Percentiles rank a stretch among this genome's conserved stretches.
These are phyloP conservation scores for Fusarium sp. DNA, from an alignment of 2,329 filamentous ascomycete genomes.

Conservation along the genomic window DNA sequence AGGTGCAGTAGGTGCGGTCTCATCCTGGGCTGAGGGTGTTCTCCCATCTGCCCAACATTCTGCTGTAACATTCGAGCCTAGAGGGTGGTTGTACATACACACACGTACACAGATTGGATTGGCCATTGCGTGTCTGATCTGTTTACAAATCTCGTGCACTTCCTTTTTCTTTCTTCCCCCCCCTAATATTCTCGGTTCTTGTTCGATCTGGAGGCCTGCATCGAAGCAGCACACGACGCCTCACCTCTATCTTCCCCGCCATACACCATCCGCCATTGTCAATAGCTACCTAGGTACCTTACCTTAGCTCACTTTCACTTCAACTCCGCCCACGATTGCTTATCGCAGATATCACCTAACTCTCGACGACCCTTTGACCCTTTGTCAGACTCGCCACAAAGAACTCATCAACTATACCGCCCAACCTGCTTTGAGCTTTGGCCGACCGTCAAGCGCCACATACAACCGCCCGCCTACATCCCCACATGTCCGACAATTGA, in stretches of 20 bases:
- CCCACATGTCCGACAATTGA: conserved; percentile 47
- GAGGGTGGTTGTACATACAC: conserved; percentile 25
- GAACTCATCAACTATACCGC: conserved; percentile 19
- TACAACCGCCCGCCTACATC: conserved; percentile 43
- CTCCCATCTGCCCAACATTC: conserved; percentile 18
- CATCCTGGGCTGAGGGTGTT: conserved; percentile 13
- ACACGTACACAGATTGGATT: conserved; percentile 29
- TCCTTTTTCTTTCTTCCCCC: neutral
- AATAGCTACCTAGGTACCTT: conserved; percentile 35
- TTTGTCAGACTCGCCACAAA: conserved; percentile 17
- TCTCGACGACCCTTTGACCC: neutral
- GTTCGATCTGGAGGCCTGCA: conserved; percentile 37
- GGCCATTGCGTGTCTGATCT: conserved; percentile 27
- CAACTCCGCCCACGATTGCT: conserved; percentile 39
- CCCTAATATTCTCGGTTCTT: conserved; percentile 17
- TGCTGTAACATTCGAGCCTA: conserved; percentile 23
- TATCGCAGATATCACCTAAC: conserved; percentile 29
- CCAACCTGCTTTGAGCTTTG: conserved; percentile 24
- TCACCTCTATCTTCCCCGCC: conserved; percentile 37
- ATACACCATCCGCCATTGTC: conserved; percentile 33
- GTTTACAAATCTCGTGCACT: conserved; percentile 24
- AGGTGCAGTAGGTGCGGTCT: conserved; percentile 1
- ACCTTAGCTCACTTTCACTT: conserved; percentile 30
- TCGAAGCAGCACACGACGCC: conserved; percentile 39
- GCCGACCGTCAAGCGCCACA: conserved; percentile 40